phyloP scores from a whole-genome alignment of 2,329 filamentous ascomycete genomes.

The Neonectria neomacrospora region DNA sequence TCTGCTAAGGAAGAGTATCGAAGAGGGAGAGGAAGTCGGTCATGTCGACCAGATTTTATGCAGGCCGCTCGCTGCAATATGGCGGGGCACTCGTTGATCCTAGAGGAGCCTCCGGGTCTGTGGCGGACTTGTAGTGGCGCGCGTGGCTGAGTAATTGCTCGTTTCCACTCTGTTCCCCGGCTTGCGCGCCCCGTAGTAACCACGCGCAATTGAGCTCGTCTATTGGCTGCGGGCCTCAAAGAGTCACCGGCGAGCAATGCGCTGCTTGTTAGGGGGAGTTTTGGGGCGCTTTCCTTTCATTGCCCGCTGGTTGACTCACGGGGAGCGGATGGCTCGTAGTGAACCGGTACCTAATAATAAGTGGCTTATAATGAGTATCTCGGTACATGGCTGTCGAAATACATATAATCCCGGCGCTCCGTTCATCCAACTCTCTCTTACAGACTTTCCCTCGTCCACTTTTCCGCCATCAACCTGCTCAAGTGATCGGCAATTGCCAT shows the following conservation, averaged over 20 bases:
- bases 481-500: constrained; percentile 69
- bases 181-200: background rate
- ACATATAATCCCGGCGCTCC: no score
- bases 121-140: background rate
- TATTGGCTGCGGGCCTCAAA: background rate
- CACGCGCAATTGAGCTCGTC: background rate
- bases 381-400: no score
- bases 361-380: no score
- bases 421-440: no score
- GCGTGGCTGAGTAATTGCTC: constrained; percentile 7
- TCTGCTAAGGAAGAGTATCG: constrained; percentile 9
- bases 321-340: background rate
- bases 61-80: constrained; percentile 24
- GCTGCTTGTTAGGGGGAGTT: background rate
- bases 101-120: background rate
- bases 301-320: background rate
- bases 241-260: constrained; percentile 7
- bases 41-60: constrained; percentile 45
- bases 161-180: background rate
- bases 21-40: constrained; percentile 24
- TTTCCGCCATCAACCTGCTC: constrained; percentile 3
- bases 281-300: background rate
- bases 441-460: constrained; percentile 6
- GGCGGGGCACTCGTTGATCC: constrained; percentile 38
- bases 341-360: background rate